A percentile compares a stretch with the other conserved stretches of the same genome.
Conservation (phyloP, 208 protist species). For the Trichomonas vaginalis region DNA sequence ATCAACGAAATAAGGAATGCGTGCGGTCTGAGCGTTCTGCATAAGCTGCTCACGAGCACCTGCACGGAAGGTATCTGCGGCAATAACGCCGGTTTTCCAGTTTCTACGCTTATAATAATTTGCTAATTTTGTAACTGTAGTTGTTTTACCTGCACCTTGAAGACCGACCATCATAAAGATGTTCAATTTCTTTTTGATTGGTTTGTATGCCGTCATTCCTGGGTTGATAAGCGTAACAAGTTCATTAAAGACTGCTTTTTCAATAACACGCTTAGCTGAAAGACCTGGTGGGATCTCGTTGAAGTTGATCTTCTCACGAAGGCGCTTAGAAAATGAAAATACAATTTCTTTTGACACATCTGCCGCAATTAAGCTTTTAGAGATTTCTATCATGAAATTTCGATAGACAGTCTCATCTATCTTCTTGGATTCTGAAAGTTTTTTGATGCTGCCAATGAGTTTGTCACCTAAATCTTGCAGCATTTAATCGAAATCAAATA, state of each 20-base stretch:
- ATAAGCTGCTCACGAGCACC: constrained; percentile 48
- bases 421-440: neutral
- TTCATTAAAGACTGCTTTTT: neutral
- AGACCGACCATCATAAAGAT: constrained; percentile 98
- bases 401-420: neutral
- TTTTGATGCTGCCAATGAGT: neutral
- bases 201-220: neutral
- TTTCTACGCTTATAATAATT: constrained; percentile 67
- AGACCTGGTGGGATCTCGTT: neutral
- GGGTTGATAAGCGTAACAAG: neutral
- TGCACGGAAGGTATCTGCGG: constrained; percentile 91
- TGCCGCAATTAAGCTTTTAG: neutral
- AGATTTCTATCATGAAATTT: neutral
- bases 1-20: constrained; percentile 84
- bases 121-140: constrained; percentile 91
- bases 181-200: constrained; percentile 54
- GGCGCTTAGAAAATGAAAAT: neutral
- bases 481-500: too few relatives aligned
- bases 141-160: constrained; percentile 81
- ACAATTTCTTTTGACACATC: neutral
- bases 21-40: constrained; percentile 91
- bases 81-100: constrained; percentile 69
- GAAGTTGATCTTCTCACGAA: neutral
- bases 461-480: neutral
- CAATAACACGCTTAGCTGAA: neutral